Conservation (phyloP, 257 asterid genomes). For the Scutellaria minor region DNA sequence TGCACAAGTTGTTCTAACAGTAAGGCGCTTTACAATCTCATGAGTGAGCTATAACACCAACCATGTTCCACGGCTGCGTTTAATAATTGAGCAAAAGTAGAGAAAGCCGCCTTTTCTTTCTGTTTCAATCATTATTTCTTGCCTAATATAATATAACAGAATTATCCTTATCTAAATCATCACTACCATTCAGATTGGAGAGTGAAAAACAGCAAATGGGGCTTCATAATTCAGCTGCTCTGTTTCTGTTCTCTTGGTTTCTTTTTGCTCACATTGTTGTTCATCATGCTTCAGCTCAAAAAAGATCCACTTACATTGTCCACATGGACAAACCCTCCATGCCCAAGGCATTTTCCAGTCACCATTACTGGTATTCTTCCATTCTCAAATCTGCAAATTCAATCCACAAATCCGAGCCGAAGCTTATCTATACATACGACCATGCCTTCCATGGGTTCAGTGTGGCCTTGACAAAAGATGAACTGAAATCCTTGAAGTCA, state of each 20-base stretch:
- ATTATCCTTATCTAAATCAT: too few relatives aligned
- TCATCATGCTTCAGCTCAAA: constrained; percentile 17
- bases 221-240: too few relatives aligned
- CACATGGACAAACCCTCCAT: constrained; percentile 46
- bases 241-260: not conserved
- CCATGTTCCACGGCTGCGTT: too few relatives aligned
- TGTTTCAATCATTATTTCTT: too few relatives aligned
- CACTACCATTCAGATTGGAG: too few relatives aligned
- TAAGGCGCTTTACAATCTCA: too few relatives aligned
- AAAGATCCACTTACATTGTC: constrained; percentile 36
- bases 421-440: constrained; percentile 36
- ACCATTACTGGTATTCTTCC: constrained; percentile 43
- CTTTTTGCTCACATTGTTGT: not conserved
- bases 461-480: constrained; percentile 7
- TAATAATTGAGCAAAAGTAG: too few relatives aligned
- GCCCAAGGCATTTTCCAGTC: constrained; percentile 44
- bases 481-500: constrained; percentile 10
- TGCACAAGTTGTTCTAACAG: too few relatives aligned
- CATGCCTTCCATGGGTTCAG: constrained; percentile 40
- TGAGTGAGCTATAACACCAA: too few relatives aligned
- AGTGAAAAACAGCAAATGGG: too few relatives aligned
- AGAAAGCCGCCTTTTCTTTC: too few relatives aligned
- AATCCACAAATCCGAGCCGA: constrained; percentile 18
- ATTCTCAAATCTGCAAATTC: constrained; percentile 24
- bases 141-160: too few relatives aligned